Base-by-base conservation (phyloP, 1,139 yeast genomes). In the Kodamaea ohmeri region DNA sequence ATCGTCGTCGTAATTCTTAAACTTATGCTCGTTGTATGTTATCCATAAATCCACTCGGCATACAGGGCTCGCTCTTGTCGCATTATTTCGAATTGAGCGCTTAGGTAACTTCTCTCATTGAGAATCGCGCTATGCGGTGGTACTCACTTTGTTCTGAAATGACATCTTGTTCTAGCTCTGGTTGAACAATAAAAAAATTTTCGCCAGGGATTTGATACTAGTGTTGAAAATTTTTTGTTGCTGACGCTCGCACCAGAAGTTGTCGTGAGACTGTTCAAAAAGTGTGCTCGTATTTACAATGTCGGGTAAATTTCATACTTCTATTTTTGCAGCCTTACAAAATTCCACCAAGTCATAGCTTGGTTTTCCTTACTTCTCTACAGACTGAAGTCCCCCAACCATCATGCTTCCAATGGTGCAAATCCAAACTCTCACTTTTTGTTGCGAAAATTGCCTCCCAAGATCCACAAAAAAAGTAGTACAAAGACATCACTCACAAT, bases 61-160 rank as follows among this genome's bases (percentile, higher is more conserved):
- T n/a, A n/a, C n/a, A n/a, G n/a, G n/a, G n/a, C n/a, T n/a, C n/a
- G n/a, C n/a, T n/a, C n/a, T n/a, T n/a, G n/a, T n/a, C n/a, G n/a
- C n/a, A n/a, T n/a, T n/a, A n/a, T n/a, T n/a, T n/a, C n/a, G n/a
- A n/a, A n/a, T n/a, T n/a, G n/a, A n/a, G n/a, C n/a, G n/a, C n/a
- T n/a, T n/a, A n/a, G n/a, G 22, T 9, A 20, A 6, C 11, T 8
- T 16, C 4, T 6, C 30, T 12, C 30, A 27, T 27, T 27, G 30
- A 27, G 30, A 12, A n/a, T 8, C n/a, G 8, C 19, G 4, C 17
- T 14, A 27, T 24, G 33, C 34, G 5, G 14, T 16, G 8, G 32
- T 37, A 67, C 76, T 55, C 69, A 71, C 76, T 64, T 69, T 71
- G 65, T 71, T 71, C 58, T 68, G 72, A 53, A 71, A 70, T 50